Conservation (phyloP, 2,329 filamentous ascomycete species). For the Penicillium sclerotigenum region DNA sequence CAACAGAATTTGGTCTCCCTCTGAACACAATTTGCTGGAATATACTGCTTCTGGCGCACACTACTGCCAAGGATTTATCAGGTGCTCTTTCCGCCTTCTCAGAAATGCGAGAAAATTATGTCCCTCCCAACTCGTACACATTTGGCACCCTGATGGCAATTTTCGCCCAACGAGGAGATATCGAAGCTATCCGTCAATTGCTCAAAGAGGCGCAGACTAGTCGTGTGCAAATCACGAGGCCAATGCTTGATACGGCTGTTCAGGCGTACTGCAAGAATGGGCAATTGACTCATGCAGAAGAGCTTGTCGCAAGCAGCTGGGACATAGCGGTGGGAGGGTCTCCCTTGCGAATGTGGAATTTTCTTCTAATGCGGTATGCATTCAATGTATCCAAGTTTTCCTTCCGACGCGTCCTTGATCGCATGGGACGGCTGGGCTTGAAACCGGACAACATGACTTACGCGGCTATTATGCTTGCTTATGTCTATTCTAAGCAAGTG, state of each 20-base stretch:
- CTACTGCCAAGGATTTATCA: slow-evolving; percentile 63
- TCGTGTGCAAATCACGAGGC: slow-evolving; percentile 50
- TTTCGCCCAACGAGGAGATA: slow-evolving; percentile 67
- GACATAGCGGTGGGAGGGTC: slow-evolving; percentile 50
- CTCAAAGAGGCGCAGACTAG: slow-evolving; percentile 60
- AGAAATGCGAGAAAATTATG: slow-evolving; percentile 49
- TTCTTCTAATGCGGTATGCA: slow-evolving; percentile 68
- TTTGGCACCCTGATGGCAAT: slow-evolving; percentile 73
- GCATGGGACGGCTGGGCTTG: slow-evolving; percentile 54
- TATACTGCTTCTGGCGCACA: slow-evolving; percentile 68
- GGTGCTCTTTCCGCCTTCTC: slow-evolving; percentile 64
- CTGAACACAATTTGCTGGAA: slow-evolving; percentile 69
- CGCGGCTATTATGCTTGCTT: slow-evolving; percentile 57
- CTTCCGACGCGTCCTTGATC: slow-evolving; percentile 53
- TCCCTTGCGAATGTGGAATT: slow-evolving; percentile 71
- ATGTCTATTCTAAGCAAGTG: slow-evolving; percentile 53
- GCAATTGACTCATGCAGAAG: slow-evolving; percentile 54
- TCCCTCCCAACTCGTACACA: slow-evolving; percentile 60
- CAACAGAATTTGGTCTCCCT: slow-evolving; percentile 51
- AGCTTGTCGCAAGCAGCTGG: slow-evolving; percentile 57
- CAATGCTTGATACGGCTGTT: slow-evolving; percentile 64
- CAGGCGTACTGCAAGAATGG: slow-evolving; percentile 63
- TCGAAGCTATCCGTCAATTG: slow-evolving; percentile 64
- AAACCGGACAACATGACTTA: slow-evolving; percentile 58
- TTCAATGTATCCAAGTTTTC: slow-evolving; percentile 56